Evolutionary conservation across 2,329 filamentous ascomycete genomes (phyloP).

Genomic region (Cytospora chrysosperma): DNA sequence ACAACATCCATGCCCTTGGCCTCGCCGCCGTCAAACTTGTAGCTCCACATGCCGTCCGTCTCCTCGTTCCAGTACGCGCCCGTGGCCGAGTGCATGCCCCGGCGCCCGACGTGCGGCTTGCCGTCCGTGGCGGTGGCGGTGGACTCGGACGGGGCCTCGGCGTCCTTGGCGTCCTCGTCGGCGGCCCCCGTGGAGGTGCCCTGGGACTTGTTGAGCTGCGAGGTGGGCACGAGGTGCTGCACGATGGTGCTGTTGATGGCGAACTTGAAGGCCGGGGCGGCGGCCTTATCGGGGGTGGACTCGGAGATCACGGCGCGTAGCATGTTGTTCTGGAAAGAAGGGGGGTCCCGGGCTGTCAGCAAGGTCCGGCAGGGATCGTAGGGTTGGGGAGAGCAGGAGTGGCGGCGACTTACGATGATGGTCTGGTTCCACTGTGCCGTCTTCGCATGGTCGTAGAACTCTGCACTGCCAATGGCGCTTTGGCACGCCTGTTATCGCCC

Average conservation of each 20-base stretch:
- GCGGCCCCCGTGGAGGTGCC: constrained; percentile 51
- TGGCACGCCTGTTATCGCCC: constrained; percentile 69
- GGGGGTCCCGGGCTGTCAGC: constrained; percentile 14
- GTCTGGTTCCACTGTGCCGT: constrained; percentile 86
- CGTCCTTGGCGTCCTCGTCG: constrained; percentile 55
- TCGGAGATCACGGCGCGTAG: constrained; percentile 77
- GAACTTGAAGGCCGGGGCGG: constrained; percentile 78
- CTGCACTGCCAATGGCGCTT: constrained; percentile 68
- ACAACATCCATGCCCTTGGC: constrained; percentile 68
- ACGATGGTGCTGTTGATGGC: constrained; percentile 98
- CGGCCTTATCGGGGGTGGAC: constrained; percentile 57
- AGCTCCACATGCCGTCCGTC: constrained; percentile 86
- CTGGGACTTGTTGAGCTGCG: constrained; percentile 60
- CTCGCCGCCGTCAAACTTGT: constrained; percentile 74
- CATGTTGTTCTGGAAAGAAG: constrained; percentile 62
- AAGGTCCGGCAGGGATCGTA: constrained; percentile 11
- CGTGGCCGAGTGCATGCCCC: constrained; percentile 86
- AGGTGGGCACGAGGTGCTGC: constrained; percentile 77
- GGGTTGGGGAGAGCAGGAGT: background rate
- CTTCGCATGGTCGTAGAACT: constrained; percentile 83
- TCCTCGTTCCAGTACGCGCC: constrained; percentile 90
- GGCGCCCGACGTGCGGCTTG: constrained; percentile 73
- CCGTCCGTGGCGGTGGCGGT: constrained; percentile 56
- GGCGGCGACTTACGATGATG: constrained; percentile 72
- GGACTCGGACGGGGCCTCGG: constrained; percentile 43